Percentiles rank a stretch among this genome's conserved stretches.
These are phyloP conservation scores for Metarhizium robertsii DNA, from an alignment of 2,329 filamentous ascomycete genomes.

Conservation along the genomic window DNA sequence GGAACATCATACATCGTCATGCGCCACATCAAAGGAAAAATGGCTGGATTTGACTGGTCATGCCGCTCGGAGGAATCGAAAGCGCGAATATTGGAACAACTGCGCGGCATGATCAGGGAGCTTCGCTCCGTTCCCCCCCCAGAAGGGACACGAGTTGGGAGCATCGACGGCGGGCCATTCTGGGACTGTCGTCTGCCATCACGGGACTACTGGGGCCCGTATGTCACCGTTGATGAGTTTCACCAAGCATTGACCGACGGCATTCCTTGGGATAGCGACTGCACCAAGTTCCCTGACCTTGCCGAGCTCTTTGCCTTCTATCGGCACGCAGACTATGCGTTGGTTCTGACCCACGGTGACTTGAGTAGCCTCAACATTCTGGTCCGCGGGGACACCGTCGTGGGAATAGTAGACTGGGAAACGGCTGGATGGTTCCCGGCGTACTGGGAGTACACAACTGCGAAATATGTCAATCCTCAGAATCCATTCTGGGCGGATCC, in stretches of 20 bases:
- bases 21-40: background rate
- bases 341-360: too few species aligned
- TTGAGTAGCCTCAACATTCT: too few species aligned
- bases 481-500: too few species aligned
- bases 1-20: background rate
- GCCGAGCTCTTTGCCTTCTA: too few species aligned
- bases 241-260: background rate
- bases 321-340: too few species aligned
- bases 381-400: too few species aligned
- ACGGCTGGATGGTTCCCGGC: too few species aligned
- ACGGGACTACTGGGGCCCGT: background rate
- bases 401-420: too few species aligned
- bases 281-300: too few species aligned
- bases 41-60: background rate
- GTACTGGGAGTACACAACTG: too few species aligned
- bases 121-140: background rate
- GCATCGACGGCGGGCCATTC: background rate
- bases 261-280: too few species aligned
- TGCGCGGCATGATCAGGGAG: background rate
- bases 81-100: background rate
- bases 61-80: background rate
- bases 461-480: too few species aligned
- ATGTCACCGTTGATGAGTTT: rapidly evolving
- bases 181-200: background rate
- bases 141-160: background rate